Evolutionary conservation across 257 asterid species (phyloP).

Genomic region (Solanum pinnatisectum): DNA sequence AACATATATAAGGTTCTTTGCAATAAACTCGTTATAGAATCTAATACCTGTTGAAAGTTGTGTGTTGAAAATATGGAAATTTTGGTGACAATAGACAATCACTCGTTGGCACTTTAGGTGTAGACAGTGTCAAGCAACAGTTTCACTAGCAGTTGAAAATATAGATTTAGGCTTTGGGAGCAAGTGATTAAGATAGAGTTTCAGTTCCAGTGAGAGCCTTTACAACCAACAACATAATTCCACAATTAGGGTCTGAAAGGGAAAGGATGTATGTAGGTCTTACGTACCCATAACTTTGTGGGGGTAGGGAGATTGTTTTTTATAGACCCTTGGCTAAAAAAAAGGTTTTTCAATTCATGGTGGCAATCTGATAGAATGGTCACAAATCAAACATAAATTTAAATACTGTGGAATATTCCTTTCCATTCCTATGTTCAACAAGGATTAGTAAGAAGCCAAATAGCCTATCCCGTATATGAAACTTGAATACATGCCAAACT

Average conservation of each 20-base stretch:
- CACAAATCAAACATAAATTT: neutral
- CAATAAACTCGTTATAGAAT: no score
- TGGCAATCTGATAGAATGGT: no score
- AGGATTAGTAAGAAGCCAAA: neutral
- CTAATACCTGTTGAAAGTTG: neutral
- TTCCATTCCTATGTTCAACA: neutral
- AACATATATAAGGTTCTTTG: no score
- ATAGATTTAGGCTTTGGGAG: neutral
- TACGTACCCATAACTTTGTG: neutral
- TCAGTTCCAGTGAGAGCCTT: neutral
- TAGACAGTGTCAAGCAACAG: neutral
- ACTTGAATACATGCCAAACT: neutral
- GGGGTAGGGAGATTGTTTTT: neutral
- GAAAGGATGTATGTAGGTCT: no score
- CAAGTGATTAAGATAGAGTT: neutral
- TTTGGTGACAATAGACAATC: neutral
- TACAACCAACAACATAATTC: neutral
- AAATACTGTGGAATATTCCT: neutral
- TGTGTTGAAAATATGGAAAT: neutral
- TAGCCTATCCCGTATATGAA: neutral
- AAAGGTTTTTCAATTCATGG: no score
- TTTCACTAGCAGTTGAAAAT: neutral
- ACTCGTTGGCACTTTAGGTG: neutral
- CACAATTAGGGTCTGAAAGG: no score
- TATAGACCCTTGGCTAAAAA: neutral